Evolutionary conservation across 2,329 filamentous ascomycete species (phyloP), one percentile per base, ranked within the genome.

Genomic region (Fusarium sp.): DNA sequence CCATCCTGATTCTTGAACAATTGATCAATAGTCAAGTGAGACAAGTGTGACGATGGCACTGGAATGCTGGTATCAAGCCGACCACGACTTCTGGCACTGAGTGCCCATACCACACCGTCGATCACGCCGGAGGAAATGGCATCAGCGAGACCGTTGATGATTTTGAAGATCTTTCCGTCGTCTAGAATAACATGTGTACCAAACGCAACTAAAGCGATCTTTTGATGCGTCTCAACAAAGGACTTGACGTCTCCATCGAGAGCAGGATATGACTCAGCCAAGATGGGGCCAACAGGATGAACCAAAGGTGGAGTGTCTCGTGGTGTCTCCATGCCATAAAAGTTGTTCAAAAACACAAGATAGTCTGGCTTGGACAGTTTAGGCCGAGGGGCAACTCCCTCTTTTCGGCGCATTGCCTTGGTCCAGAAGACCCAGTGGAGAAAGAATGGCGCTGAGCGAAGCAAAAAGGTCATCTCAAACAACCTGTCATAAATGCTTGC

Each of bases 301-400:
- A 61, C 58, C 38, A 61, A 38, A 18, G 58, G 58, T 6, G 58
- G 58, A 27, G 58, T 37, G 21, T 61, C 48, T 55, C 58, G 23
- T 25, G 58, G 58, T 5, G 58, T 61, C 18, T 61, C 58, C 48
- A 61, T 61, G 16, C 58, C 58, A 38, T 61, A 61, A 10, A 61
- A 61, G 25, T 61, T 61, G 19, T 61, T 61, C 31, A 61, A 7
- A 38, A 55, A 61, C n/a, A 61, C 48, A 10, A 61, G 58, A 11
- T 52, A 61, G 14, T 61, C 38, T 6, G 58, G 58, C 38, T 61
- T 61, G 31, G 58, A 61, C 25, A 16, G 16, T 10, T 56, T 61
- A 6, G 58, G 38, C 10, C 58, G 39, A 44, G 58, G 14, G 4
- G 38, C 29, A 14, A 56, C 48, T 25, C 48, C 58, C 12, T 56